Evolutionary conservation across 1,284 basidiomycete genomes (phyloP).

Genomic region (Xerocomus nothofagi): DNA sequence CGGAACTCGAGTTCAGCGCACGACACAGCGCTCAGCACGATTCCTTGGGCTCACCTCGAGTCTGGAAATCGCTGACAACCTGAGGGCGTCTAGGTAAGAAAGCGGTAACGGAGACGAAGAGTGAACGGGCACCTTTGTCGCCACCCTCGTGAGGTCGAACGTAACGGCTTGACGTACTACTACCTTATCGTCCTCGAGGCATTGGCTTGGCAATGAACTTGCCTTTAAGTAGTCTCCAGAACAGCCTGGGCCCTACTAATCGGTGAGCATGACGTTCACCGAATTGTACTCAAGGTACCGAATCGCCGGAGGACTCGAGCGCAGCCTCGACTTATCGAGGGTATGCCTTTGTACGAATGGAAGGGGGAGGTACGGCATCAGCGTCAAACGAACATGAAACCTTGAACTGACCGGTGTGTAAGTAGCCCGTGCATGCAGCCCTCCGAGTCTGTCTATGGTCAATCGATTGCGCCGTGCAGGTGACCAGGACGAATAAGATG

Average conservation of each 20-base stretch:
- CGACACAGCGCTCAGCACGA: neutral
- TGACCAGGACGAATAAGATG: neutral
- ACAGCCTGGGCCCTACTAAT: no score
- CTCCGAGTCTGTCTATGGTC: neutral
- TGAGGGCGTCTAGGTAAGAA: neutral
- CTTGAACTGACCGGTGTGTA: neutral
- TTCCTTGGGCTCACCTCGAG: neutral
- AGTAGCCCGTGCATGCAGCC: no score
- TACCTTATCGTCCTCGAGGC: constrained; percentile 7
- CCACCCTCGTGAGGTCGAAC: neutral
- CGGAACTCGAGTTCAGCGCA: neutral
- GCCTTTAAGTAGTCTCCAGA: neutral
- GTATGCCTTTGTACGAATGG: neutral
- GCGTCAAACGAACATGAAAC: neutral
- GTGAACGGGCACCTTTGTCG: neutral
- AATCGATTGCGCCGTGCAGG: neutral
- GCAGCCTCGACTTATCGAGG: neutral
- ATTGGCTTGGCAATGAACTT: neutral
- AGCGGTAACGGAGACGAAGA: neutral
- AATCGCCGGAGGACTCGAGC: neutral
- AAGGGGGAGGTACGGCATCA: neutral
- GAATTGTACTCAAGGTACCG: neutral
- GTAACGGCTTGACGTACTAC: constrained; percentile 1
- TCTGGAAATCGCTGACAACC: neutral
- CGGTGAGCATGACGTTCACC: neutral